Evolutionary conservation across 2,329 filamentous ascomycete genomes (phyloP).

Genomic region (Sclerotinia sclerotiorum): DNA sequence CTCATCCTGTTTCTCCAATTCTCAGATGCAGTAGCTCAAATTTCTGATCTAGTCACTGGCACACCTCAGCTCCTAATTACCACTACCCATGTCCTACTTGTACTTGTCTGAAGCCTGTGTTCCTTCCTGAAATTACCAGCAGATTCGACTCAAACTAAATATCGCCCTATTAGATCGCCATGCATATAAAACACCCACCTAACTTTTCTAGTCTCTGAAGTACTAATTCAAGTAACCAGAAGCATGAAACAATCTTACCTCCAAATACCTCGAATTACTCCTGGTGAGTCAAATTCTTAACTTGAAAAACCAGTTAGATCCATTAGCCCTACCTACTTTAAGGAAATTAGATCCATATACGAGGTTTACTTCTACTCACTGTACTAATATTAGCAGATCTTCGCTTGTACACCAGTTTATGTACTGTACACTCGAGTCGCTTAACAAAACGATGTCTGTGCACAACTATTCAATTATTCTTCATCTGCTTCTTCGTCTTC

Average conservation of each 20-base stretch:
- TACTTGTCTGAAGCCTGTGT: too few species aligned
- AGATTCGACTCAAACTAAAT: not conserved
- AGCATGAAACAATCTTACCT: too few species aligned
- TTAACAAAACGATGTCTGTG: not conserved
- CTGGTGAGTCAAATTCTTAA: not conserved
- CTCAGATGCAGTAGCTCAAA: too few species aligned
- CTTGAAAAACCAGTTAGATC: too few species aligned
- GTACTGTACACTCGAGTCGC: not conserved
- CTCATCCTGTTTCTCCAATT: too few species aligned
- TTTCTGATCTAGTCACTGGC: too few species aligned
- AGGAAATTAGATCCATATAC: not conserved
- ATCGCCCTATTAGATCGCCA: not conserved
- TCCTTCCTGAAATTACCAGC: not conserved
- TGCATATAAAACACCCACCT: not conserved
- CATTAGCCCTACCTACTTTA: not conserved
- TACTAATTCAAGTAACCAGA: not conserved
- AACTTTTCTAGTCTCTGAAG: not conserved
- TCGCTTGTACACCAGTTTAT: too few species aligned
- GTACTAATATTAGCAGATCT: not conserved
- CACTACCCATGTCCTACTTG: too few species aligned
- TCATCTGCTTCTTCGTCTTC: not conserved
- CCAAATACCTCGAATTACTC: too few species aligned
- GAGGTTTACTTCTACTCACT: not conserved
- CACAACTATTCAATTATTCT: not conserved
- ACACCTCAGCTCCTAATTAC: too few species aligned